phyloP scores from a whole-genome alignment of 768 basidiomycete genomes.

The Lentinula detonsa region DNA sequence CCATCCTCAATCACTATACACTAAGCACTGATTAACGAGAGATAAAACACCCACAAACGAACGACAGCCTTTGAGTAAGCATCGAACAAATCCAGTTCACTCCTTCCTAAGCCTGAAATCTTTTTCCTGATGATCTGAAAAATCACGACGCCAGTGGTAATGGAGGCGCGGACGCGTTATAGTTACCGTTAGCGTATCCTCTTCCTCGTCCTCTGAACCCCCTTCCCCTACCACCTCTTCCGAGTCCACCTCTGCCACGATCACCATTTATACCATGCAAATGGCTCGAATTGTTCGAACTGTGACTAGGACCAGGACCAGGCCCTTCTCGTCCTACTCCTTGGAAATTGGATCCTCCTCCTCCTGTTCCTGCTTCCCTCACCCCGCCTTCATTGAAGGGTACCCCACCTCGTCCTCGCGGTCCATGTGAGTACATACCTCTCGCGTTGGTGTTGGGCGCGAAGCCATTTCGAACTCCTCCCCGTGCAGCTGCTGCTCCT shows the following conservation, averaged over 20 bases:
- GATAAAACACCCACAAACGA: too few species aligned
- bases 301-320: background rate
- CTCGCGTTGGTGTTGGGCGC: background rate
- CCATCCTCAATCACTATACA: too few species aligned
- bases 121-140: too few species aligned
- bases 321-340: background rate
- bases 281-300: too few species aligned
- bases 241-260: slow-evolving; percentile 11
- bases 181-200: background rate
- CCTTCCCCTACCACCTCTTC: background rate
- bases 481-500: slow-evolving; percentile 19
- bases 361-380: too few species aligned
- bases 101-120: too few species aligned
- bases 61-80: too few species aligned
- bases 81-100: too few species aligned
- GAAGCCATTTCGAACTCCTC: slow-evolving; percentile 9
- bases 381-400: too few species aligned
- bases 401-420: background rate
- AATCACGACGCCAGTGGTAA: background rate
- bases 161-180: background rate
- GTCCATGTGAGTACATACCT: background rate
- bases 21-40: too few species aligned
- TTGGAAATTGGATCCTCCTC: too few species aligned
- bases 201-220: background rate
- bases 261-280: slow-evolving; percentile 24